Evolutionary conservation across 2,329 filamentous ascomycete genomes (phyloP), one percentile per base, ranked within the genome.

Genomic region (Fusarium lyarnte): DNA sequence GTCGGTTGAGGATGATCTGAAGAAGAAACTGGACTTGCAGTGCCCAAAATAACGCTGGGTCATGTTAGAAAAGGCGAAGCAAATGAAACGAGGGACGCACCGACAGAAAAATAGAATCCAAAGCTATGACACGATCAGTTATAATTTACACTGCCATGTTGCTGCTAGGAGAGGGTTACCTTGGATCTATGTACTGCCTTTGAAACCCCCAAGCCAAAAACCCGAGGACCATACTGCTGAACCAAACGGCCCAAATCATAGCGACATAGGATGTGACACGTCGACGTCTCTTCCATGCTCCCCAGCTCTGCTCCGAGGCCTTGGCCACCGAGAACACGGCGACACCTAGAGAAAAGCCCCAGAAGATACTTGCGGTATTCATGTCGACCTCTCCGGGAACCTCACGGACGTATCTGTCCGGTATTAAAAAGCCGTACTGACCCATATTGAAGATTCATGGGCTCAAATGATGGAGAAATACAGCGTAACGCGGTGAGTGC

Each of bases 1-100:
- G 84, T 14, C 87, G 84, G 67, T 88, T 88, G 66, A 88, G 83
- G 68, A 89, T 88, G 42, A 88, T 88, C 61, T 88, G 86, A 36
- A 87, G 83, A 1, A 88, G 77, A 10, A 86, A 81, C 52, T 88
- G 87, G 14, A 88, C 82, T 69, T 86, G 82, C 2, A 85, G 66
- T 4, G 79, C 78, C 84, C 29, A 31, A 12, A 31, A 31, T 9
- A 31, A 9, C 9, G 29, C 29, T 33, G 31, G 6, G 1, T 0
- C 21, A 21, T 21, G 19, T 38, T 19, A 38, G 36, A 38, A n/a
- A n/a, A n/a, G n/a, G n/a, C n/a, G n/a, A n/a, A n/a, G n/a, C n/a
- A n/a, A n/a, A n/a, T n/a, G n/a, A n/a, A n/a, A n/a, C n/a, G n/a
- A n/a, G n/a, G n/a, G n/a, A n/a, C n/a, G n/a, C n/a, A n/a, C n/a